Evolutionary conservation across 768 basidiomycete genomes (phyloP).

Genomic region (Amanita jacksonii): DNA sequence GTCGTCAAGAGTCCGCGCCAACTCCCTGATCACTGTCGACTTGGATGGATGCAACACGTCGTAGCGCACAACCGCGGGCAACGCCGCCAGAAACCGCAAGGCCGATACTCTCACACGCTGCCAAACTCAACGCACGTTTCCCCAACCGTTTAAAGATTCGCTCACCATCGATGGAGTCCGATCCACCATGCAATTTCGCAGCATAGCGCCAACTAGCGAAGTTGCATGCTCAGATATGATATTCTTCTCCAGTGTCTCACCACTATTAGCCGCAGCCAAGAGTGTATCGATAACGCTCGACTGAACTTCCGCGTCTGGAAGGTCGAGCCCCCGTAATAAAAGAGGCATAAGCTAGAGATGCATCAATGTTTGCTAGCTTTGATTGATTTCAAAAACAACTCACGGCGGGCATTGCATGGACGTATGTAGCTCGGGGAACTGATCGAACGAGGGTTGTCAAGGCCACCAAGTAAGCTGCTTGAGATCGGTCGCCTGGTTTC

Average conservation of each 20-base stretch:
- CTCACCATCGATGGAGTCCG: conserved; percentile 47
- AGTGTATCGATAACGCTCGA: conserved; percentile 76
- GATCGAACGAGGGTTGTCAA: conserved; percentile 73
- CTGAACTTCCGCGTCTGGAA: conserved; percentile 66
- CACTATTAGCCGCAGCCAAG: conserved; percentile 50
- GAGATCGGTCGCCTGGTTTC: conserved; percentile 38
- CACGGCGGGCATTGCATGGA: conserved; percentile 56
- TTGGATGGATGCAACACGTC: conserved; percentile 79
- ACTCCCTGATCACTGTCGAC: conserved; percentile 56
- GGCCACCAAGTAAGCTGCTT: conserved; percentile 71
- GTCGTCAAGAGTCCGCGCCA: conserved; percentile 78
- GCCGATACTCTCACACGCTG: conserved; percentile 74
- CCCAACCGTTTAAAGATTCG: neutral
- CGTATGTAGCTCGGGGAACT: conserved; percentile 68
- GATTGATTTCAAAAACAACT: too few species aligned
- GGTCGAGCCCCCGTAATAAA: conserved; percentile 73
- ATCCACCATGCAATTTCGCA: conserved; percentile 47
- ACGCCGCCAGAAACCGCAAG: conserved; percentile 57
- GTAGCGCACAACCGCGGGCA: conserved; percentile 75
- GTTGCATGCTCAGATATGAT: conserved; percentile 60
- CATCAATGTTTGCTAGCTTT: too few species aligned
- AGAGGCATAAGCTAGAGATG: conserved; percentile 87
- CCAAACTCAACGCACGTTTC: conserved; percentile 3
- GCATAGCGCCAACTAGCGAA: conserved; percentile 60
- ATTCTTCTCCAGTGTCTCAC: conserved; percentile 36